A percentile compares a stretch with the other conserved stretches of the same genome.
Conservation (phyloP, 176 grass and related monocot genomes). For the Echinochloa phyllopogon region DNA sequence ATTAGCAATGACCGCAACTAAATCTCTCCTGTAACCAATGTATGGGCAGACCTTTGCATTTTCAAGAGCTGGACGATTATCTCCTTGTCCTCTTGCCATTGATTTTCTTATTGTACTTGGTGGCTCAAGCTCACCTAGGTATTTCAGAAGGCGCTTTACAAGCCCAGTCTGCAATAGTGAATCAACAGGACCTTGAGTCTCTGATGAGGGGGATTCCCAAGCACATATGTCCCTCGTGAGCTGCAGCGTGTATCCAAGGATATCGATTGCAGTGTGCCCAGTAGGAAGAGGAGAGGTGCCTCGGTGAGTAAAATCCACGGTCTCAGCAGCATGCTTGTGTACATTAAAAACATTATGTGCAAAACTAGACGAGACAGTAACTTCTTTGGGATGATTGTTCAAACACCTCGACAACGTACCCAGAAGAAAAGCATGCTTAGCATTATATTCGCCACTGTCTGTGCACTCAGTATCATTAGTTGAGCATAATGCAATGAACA, state of each 20-base stretch:
- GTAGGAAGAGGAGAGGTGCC: slow-evolving; percentile 63
- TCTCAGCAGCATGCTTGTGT: slow-evolving; percentile 55
- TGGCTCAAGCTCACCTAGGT: slow-evolving; percentile 76
- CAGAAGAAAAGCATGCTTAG: slow-evolving; percentile 73
- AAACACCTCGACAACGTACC: slow-evolving; percentile 73
- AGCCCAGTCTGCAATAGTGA: slow-evolving; percentile 67
- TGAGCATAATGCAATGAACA: slow-evolving; percentile 65
- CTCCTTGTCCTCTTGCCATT: slow-evolving; percentile 48
- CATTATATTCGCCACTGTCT: slow-evolving; percentile 33
- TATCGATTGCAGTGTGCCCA: slow-evolving; percentile 59
- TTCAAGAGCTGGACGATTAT: slow-evolving; percentile 34
- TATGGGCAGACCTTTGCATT: slow-evolving; percentile 78
- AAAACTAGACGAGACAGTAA: slow-evolving; percentile 55
- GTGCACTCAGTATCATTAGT: slow-evolving; percentile 32
- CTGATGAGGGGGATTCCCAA: slow-evolving; percentile 62
- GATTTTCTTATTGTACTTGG: slow-evolving; percentile 84
- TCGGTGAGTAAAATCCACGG: slow-evolving; percentile 64
- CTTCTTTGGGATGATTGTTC: slow-evolving; percentile 72
- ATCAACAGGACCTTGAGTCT: slow-evolving; percentile 45
- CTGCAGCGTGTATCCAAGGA: slow-evolving; percentile 75
- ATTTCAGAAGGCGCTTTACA: slow-evolving; percentile 61
- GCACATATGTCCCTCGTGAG: slow-evolving; percentile 89
- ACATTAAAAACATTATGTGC: slow-evolving; percentile 64
- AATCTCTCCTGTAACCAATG: slow-evolving; percentile 82
- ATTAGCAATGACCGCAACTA: slow-evolving; percentile 81